These are phyloP conservation scores for Leccinum truebloodii DNA, from an alignment of 768 basidiomycete genomes.

Conservation along the genomic window DNA sequence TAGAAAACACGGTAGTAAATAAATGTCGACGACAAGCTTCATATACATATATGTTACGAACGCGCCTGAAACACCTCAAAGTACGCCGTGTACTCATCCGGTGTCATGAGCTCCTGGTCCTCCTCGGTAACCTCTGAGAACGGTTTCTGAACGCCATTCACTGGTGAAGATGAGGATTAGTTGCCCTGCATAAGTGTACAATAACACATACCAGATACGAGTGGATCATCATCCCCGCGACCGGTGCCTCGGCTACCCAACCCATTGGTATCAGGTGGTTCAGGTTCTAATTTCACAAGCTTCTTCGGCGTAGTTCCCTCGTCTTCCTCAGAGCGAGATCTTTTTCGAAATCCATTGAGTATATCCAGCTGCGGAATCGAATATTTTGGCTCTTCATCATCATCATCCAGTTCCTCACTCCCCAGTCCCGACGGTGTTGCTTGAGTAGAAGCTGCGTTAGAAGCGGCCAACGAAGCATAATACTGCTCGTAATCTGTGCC, in stretches of 20 bases:
- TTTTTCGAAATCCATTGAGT: conserved; percentile 71
- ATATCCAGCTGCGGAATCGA: conserved; percentile 65
- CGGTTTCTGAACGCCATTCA: conserved; percentile 71
- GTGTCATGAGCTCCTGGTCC: conserved; percentile 89
- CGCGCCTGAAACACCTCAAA: conserved; percentile 66
- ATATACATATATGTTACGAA: conserved; percentile 16
- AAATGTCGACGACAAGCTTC: not conserved
- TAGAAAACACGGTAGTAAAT: conserved; percentile 10
- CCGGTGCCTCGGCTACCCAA: not conserved
- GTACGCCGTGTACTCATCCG: conserved; percentile 86
- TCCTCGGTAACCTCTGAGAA: conserved; percentile 88
- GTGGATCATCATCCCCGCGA: conserved; percentile 49
- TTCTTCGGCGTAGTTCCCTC: conserved; percentile 44
- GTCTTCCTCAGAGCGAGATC: conserved; percentile 68
- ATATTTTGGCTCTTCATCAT: conserved; percentile 74
- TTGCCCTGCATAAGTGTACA: not conserved
- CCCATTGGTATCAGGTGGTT: conserved; percentile 23
- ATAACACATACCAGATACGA: conserved; percentile 59
- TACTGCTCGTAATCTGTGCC: conserved; percentile 75
- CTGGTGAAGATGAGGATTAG: conserved; percentile 38
- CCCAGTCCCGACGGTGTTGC: conserved; percentile 61
- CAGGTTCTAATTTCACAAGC: conserved; percentile 43
- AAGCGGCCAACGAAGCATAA: conserved; percentile 75
- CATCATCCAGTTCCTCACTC: conserved; percentile 61
- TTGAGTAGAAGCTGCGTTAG: conserved; percentile 54